Evolutionary conservation across 2,329 filamentous ascomycete genomes (phyloP), one percentile per base, ranked within the genome.

Genomic region (Trichoderma asperellum): DNA sequence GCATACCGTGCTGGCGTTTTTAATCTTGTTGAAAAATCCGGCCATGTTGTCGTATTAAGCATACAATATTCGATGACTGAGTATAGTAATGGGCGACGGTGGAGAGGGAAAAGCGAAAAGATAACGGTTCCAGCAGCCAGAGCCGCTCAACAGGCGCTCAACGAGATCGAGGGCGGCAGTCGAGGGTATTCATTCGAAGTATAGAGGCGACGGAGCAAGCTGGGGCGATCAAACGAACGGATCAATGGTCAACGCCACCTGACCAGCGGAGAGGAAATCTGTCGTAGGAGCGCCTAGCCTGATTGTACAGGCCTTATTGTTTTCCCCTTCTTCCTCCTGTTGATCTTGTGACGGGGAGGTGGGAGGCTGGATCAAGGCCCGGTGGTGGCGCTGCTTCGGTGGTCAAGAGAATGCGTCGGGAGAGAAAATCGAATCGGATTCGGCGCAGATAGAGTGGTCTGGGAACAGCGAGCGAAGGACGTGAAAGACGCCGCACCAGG

Each of bases 21-120:
- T 88, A 76, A 88, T 84, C 78, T 87, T 89, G 74, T 83, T 87
- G 72, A 89, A 84, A 74, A 89, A 86, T 71, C 85, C 83, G 71
- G 86, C 82, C 86, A 89, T 89, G 73, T 69, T 75, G 72, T 71
- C 63, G 72, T 62, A n/a, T 14, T 56, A 35, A 37, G 14, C 14
- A 14, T 56, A 47, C 49, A 65, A 43, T 55, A 32, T 34, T 21
- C 27, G 27, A 57, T 49, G 21, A 55, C 29, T 27, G 49, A 43
- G 10, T 59, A 56, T 68, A 49, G 32, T 67, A 67, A n/a, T 43
- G 40, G 40, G 40, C 35, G 6, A 7, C 5, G 21, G 32, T 8
- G n/a, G 32, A 34, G 29, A 27, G 11, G 12, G 8, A 24, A 12
- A 21, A 53, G n/a, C 21, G 11, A 68, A 71, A 71, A 71, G 70